Evolutionary conservation across 2,329 filamentous ascomycete species (phyloP), one percentile per base, ranked within the genome.

Genomic region (Knufia petricola): DNA sequence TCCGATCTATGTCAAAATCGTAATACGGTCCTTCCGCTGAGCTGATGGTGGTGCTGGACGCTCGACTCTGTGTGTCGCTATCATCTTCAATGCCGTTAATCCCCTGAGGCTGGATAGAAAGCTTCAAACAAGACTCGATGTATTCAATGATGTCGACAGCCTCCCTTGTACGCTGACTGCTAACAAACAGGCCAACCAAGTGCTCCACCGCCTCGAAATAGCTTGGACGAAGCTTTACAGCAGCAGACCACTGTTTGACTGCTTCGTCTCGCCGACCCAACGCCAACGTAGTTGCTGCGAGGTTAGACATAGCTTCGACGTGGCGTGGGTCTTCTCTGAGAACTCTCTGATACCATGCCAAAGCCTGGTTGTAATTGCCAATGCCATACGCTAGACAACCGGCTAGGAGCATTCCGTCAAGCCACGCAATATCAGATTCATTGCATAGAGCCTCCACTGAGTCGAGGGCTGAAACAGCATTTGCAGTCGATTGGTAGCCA

Each of bases 171-270:
- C 89, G 78, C 50, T 94, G 84, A 52, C 82, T 86, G 42, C 77
- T 80, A 62, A 90, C 95, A 15, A 96, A 67, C 40, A 96, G 71
- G 1, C 88, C 87, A 24, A 96, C 85, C 1, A 98, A 76, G 69
- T 96, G 89, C 63, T 98, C 92, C 2, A 92, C 87, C 6, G 92
- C 89, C 68, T 98, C 92, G 50, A 98, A 85, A 66, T 94, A 94
- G 61, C 81, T 85, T 0, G 92, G 92, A 7, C 86, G 82, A 50
- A 86, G 71, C 61, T 81, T 85, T 21, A 96, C 81, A n/a, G 88
- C 88, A 52, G 78, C 79, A 55, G 84, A 73, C 92, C 92, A 98
- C 61, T 88, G 78, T 50, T 81, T 76, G 62, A 95, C 84, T 4
- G 92, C 92, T 60, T 96, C 90, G 41, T 84, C 77, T 50, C 84